Evolutionary conservation across 2,329 filamentous ascomycete species (phyloP).

Genomic region (Chaetothyriales sp.): DNA sequence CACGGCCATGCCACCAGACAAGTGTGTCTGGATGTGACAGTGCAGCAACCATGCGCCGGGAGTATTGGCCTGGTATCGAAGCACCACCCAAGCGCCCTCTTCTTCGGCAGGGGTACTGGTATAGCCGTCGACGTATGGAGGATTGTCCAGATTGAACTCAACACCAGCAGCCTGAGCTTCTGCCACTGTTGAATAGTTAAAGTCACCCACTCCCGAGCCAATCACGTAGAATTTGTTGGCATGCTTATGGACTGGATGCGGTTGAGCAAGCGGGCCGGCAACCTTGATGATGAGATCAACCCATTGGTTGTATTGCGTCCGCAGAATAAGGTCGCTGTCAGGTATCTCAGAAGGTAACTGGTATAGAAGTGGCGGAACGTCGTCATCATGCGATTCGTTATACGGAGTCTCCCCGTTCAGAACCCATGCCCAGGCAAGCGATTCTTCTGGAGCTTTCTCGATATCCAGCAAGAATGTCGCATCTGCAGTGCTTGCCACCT

Average conservation of each 20-base stretch:
- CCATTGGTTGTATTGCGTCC: conserved; percentile 37
- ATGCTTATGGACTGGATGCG: conserved; percentile 53
- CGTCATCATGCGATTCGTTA: conserved; percentile 27
- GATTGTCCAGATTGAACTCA: conserved; percentile 47
- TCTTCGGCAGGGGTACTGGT: conserved; percentile 24
- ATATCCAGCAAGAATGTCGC: conserved; percentile 30
- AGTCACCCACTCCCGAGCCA: conserved; percentile 38
- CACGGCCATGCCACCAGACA: conserved; percentile 43
- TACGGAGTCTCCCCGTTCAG: conserved; percentile 34
- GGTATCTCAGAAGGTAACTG: conserved; percentile 24
- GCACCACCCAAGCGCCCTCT: conserved; percentile 34
- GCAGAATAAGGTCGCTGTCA: conserved; percentile 37
- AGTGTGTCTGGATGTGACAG: conserved; percentile 43
- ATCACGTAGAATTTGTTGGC: conserved; percentile 47
- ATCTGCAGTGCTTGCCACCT: conserved; percentile 32
- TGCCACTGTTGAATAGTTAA: conserved; percentile 40
- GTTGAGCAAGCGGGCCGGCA: conserved; percentile 34
- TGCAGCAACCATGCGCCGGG: conserved; percentile 44
- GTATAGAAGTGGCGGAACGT: conserved; percentile 34
- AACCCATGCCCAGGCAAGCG: conserved; percentile 39
- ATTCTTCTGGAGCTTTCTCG: conserved; percentile 17
- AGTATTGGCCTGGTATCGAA: conserved; percentile 41
- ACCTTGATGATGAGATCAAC: conserved; percentile 43
- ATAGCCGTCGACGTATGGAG: conserved; percentile 40
- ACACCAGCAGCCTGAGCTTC: conserved; percentile 28